Evolutionary conservation across 306 rosid genomes (phyloP).

Genomic region (Astragalus glycyphyllos): DNA sequence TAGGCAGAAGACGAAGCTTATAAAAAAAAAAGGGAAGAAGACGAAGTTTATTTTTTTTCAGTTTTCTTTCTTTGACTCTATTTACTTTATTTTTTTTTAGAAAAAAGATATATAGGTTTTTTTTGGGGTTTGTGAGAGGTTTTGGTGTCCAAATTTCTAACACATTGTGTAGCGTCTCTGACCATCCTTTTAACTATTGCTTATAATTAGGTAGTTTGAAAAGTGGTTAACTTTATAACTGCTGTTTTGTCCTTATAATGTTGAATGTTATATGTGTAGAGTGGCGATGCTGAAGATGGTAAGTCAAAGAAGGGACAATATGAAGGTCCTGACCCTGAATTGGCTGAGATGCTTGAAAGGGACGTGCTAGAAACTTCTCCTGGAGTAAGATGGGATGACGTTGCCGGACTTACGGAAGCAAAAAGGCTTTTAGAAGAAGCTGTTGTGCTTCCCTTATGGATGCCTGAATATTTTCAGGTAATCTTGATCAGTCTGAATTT

Average conservation of each 20-base stretch:
- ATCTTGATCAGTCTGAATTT: conserved; percentile 36
- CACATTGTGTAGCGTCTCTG: neutral
- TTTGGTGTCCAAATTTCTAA: neutral
- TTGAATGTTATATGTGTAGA: conserved; percentile 49
- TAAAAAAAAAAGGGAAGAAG: no score
- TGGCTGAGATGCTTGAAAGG: conserved; percentile 98
- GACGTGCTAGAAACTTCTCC: conserved; percentile 96
- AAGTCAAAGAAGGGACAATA: conserved; percentile 77
- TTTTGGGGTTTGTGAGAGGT: neutral
- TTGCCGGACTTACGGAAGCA: conserved; percentile 94
- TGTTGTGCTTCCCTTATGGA: conserved; percentile 97
- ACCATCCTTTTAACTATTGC: conserved; percentile 1
- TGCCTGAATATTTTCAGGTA: conserved; percentile 99
- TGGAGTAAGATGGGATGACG: conserved; percentile 99
- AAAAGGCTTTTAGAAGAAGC: conserved; percentile 99
- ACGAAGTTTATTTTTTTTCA: neutral
- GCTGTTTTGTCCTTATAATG: conserved; percentile 30
- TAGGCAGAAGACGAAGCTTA: neutral
- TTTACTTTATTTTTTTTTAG: neutral
- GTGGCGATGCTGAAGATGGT: conserved; percentile 85
- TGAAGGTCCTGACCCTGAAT: conserved; percentile 98
- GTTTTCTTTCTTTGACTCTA: neutral
- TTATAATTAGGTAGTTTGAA: conserved; percentile 27
- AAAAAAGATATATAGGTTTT: neutral
- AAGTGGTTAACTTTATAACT: conserved; percentile 17